Evolutionary conservation across 2,329 filamentous ascomycete genomes (phyloP).

Genomic region (Trichoderma breve): DNA sequence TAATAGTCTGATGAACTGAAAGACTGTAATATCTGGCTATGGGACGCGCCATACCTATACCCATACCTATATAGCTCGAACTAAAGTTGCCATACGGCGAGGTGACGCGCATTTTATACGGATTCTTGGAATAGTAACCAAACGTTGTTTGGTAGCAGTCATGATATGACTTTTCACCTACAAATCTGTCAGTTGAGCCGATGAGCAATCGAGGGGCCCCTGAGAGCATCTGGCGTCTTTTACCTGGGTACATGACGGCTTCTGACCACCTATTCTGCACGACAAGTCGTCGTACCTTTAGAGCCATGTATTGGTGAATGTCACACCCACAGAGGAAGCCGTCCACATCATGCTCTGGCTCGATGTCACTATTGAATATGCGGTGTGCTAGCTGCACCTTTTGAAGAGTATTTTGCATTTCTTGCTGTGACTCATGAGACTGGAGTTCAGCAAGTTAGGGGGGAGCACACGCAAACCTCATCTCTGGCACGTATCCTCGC

Average conservation of each 20-base stretch:
- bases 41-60: not conserved
- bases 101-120: not conserved
- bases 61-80: not conserved
- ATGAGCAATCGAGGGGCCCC: not conserved
- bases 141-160: constrained; percentile 3
- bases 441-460: not conserved
- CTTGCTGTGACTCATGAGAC: not conserved
- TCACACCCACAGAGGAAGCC: not conserved
- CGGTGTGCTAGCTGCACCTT: not conserved
- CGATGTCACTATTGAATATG: not conserved
- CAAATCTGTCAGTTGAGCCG: not conserved
- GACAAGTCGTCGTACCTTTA: not conserved
- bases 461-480: not conserved
- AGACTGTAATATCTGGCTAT: constrained; percentile 9
- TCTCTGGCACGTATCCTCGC: not conserved
- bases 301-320: not conserved
- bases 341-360: not conserved
- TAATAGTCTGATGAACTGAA: constrained; percentile 18
- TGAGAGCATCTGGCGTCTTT: not conserved
- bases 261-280: not conserved
- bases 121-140: constrained; percentile 16
- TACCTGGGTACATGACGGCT: not conserved
- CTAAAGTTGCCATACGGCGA: not conserved
- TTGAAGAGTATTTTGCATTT: not conserved
- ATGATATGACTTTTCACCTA: constrained; percentile 37